Percentiles rank a stretch among this genome's conserved stretches.
These are phyloP conservation scores for Auriscalpium orientale DNA, from an alignment of 768 basidiomycete genomes.

Conservation along the genomic window DNA sequence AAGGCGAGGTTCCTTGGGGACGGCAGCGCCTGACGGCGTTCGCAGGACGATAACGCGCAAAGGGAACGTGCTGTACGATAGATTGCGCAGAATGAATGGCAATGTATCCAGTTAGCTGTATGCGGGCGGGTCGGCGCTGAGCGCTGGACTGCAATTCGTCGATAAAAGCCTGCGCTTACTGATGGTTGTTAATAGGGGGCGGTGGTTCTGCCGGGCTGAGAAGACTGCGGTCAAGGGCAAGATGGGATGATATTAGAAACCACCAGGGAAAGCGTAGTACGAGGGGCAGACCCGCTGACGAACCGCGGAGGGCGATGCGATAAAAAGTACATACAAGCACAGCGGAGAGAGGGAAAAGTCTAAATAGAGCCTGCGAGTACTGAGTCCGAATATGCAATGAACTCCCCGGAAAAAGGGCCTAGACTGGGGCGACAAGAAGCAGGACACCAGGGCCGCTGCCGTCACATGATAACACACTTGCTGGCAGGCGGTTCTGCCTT, in stretches of 20 bases:
- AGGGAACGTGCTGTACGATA: neutral
- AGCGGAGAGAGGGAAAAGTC: conserved; percentile 9
- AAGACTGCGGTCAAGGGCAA: neutral
- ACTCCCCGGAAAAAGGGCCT: neutral
- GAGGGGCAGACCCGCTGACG: conserved; percentile 14
- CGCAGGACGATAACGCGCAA: too few relatives aligned
- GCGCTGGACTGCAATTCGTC: conserved; percentile 1
- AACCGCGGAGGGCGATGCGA: conserved; percentile 6
- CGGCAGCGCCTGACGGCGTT: conserved; percentile 46
- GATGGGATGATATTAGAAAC: conserved; percentile 15
- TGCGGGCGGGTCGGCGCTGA: neutral
- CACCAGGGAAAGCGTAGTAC: conserved; percentile 17
- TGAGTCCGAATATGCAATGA: conserved; percentile 3
- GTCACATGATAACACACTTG: conserved; percentile 52
- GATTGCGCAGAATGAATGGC: neutral
- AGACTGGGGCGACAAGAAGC: conserved; percentile 5
- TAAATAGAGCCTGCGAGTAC: conserved; percentile 5
- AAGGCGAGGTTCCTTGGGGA: conserved; percentile 70
- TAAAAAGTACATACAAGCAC: conserved; percentile 13
- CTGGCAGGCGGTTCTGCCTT: conserved; percentile 35
- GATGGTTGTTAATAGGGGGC: neutral
- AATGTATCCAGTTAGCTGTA: too few relatives aligned
- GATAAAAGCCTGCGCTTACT: neutral
- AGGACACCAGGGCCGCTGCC: conserved; percentile 6
- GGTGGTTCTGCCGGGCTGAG: too few relatives aligned